Base-by-base conservation (phyloP, 2,329 filamentous ascomycete species). In the Apiospora phragmitis region DNA sequence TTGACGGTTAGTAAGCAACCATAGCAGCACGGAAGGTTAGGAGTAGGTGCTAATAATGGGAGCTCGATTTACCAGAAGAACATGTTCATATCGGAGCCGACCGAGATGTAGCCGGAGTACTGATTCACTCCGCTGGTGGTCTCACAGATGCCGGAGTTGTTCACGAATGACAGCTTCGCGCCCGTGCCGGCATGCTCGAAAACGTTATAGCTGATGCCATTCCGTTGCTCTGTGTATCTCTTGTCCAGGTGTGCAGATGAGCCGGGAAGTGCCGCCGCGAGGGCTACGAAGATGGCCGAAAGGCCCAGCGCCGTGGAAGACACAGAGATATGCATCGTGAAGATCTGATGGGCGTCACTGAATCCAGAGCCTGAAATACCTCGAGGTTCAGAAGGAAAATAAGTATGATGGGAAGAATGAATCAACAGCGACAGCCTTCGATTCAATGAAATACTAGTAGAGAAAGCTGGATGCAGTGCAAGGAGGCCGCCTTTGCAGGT, bases 131-230 rank as follows among this genome's bases (percentile, higher is more conserved):
- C 83, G 0, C 80, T 79, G 0, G 85, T 87, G 0, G 84, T 86
- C 77, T 87, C 85, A 73, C 85, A 87, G 70, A 86, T 81, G 62
- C 85, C 81, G 0, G 85, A 87, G 73, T 88, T 86, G 32, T 81
- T 83, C 35, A 88, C 85, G 70, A 83, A 86, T 32, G 85, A 81
- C 62, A 88, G 72, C 35, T 77, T 83, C 0, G 83, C 80, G 49
- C 80, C 80, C 0, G 85, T 86, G 1, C 80, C 81, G 21, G 81
- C 81, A 75, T 87, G 85, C 71, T 86, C 81, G 71, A 86, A 86
- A 43, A 86, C 80, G 21, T 80, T 84, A 72, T 84, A 84, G 12
- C 70, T 68, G 35, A 74, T 32, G 9, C 73, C 71, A 69, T 73
- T 68, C 9, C 70, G 71, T 42, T 73, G 66, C 12, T 74, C 73